phyloP scores from a whole-genome alignment of 257 asterid genomes.

The Orobanche coerulescens region DNA sequence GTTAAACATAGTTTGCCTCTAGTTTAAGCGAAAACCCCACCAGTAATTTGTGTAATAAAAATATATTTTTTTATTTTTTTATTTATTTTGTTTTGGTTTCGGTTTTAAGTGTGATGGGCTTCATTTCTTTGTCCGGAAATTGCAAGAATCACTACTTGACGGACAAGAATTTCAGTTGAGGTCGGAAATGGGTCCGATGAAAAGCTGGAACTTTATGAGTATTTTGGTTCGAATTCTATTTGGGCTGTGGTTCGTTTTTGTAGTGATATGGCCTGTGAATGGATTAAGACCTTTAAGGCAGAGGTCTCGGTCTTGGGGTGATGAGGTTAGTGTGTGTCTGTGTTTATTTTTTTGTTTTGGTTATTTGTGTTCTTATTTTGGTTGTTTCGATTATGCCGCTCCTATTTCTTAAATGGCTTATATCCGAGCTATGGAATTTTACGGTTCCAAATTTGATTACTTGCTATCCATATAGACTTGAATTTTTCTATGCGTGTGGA shows the following conservation, averaged over 20 bases:
- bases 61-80: constrained; percentile 8
- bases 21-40: constrained; percentile 49
- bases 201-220: constrained; percentile 29
- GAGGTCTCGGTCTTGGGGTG: constrained; percentile 81
- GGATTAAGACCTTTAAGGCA: constrained; percentile 84
- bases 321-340: constrained; percentile 62
- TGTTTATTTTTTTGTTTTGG: neutral
- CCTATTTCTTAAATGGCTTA: constrained; percentile 6
- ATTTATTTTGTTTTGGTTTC: neutral
- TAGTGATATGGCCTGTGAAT: constrained; percentile 39
- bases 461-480: neutral
- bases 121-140: constrained; percentile 29
- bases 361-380: neutral
- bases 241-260: constrained; percentile 42
- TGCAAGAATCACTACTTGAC: constrained; percentile 29
- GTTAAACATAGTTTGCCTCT: constrained; percentile 42
- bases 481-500: neutral
- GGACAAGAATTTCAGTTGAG: constrained; percentile 40
- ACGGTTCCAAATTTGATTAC: constrained; percentile 8
- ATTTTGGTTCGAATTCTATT: constrained; percentile 32
- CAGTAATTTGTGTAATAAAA: constrained; percentile 15
- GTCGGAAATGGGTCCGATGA: constrained; percentile 43
- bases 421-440: constrained; percentile 5
- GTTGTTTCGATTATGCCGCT: constrained; percentile 5
- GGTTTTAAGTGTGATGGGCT: constrained; percentile 29